Evolutionary conservation across 306 rosid species (phyloP).

Genomic region (Vicia villosa): DNA sequence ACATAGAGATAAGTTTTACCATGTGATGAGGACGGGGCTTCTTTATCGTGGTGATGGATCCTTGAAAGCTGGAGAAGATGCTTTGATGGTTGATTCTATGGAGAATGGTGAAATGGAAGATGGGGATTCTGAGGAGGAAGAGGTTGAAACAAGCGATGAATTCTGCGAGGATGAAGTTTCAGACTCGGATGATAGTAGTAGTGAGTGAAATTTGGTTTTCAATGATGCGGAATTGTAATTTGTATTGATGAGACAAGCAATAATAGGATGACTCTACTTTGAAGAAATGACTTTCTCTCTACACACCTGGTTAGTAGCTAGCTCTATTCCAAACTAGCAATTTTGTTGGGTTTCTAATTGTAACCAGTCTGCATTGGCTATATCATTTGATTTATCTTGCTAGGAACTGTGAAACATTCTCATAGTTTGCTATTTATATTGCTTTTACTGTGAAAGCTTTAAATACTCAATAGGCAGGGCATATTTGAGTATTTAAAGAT

Average conservation of each 20-base stretch:
- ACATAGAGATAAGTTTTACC: slow-evolving; percentile 71
- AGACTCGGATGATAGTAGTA: slow-evolving; percentile 32
- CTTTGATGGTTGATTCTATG: neutral
- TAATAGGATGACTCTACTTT: neutral
- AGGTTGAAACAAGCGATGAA: slow-evolving; percentile 44
- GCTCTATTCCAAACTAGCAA: neutral
- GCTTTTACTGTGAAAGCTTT: neutral
- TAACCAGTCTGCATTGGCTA: neutral
- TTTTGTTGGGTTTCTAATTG: slow-evolving; percentile 10
- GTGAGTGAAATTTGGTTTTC: slow-evolving; percentile 25
- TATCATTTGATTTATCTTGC: slow-evolving; percentile 27
- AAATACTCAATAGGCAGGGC: neutral
- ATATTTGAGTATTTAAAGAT: neutral
- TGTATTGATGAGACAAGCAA: slow-evolving; percentile 13
- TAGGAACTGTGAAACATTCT: slow-evolving; percentile 15
- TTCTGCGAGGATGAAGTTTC: slow-evolving; percentile 52
- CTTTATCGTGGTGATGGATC: slow-evolving; percentile 67
- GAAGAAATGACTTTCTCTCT: neutral
- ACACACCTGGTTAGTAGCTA: slow-evolving; percentile 33
- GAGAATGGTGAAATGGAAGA: slow-evolving; percentile 39
- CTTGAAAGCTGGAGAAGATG: slow-evolving; percentile 37
- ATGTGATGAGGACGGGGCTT: slow-evolving; percentile 87
- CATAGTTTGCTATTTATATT: neutral
- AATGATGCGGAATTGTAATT: slow-evolving; percentile 39
- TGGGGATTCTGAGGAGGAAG: slow-evolving; percentile 50